Evolutionary conservation across 805 yeast genomes (phyloP), one percentile per base, ranked within the genome.

Genomic region (Tetrapisispora phaffii): DNA sequence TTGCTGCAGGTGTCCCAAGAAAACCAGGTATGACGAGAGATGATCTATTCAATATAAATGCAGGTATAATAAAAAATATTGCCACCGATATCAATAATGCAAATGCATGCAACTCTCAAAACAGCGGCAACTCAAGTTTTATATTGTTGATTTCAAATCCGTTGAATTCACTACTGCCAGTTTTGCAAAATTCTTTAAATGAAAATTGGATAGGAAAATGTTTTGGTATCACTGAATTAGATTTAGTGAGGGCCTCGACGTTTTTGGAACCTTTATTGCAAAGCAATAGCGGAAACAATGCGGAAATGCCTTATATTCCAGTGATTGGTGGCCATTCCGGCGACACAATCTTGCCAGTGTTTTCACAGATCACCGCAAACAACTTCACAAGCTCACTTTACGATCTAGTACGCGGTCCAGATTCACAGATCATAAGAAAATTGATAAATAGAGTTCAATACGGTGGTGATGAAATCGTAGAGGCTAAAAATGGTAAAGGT

Each of bases 271-370:
- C 57, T 19, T 49, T 47, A 17, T 40, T 55, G 39, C 28, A 33
- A n/a, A 28, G 20, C 17, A 15, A 21, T 10, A 7, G 15, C 7
- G 7, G n/a, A 6, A 12, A 17, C 24, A 26, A 34, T 17, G 15
- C 13, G 1, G 21, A 35, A 17, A 37, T 43, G 42, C 41, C 45
- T 12, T 71, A 70, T 50, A 80, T 83, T 47, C 76, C 85, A 48
- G 89, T 83, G 54, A 85, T 83, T 54, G 93, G 93, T 63, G 93
- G 93, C 57, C 93, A 83, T 74, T 81, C 89, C 47, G 93, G 93
- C 68, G 76, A 77, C 56, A 83, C 90, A 55, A 83, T 83, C 66
- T 85, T 82, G 49, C 93, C 93, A 59, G 68, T 83, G 55, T 71
- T 81, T 59, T 40, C 47, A 19, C 34, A 43, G 16, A 17, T 26